Evolutionary conservation across 2,329 filamentous ascomycete genomes (phyloP).

Genomic region (Rhinocladiella similis): DNA sequence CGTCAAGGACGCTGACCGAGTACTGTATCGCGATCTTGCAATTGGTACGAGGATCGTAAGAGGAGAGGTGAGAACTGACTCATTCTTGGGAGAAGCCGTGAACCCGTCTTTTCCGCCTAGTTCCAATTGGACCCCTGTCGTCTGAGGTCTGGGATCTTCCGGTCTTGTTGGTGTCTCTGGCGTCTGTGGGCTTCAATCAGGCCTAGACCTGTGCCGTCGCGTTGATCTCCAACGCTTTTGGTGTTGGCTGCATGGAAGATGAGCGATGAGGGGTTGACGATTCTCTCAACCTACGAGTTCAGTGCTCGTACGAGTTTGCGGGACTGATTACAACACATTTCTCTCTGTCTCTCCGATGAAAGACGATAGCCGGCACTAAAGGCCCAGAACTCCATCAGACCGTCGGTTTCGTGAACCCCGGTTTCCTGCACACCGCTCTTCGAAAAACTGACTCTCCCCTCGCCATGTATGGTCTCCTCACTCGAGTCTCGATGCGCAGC

Average conservation of each 20-base stretch:
- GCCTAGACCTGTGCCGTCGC: too few species aligned
- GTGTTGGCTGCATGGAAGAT: too few species aligned
- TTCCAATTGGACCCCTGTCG: background rate
- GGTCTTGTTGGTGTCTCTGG: background rate
- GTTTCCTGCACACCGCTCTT: background rate
- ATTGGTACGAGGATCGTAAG: background rate
- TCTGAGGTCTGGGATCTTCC: background rate
- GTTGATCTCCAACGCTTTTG: too few species aligned
- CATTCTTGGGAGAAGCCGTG: background rate
- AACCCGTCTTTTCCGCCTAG: background rate
- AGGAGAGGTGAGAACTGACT: background rate
- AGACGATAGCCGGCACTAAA: too few species aligned
- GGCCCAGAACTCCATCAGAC: too few species aligned
- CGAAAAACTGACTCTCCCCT: background rate
- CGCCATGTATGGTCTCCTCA: background rate
- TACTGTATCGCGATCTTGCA: background rate
- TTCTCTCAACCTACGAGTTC: too few species aligned
- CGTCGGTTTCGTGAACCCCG: too few species aligned
- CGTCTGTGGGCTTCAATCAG: too few species aligned
- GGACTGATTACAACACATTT: too few species aligned
- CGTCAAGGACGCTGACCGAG: background rate
- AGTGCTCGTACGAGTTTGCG: too few species aligned
- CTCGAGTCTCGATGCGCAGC: background rate
- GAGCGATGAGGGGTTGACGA: too few species aligned
- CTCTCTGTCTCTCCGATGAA: too few species aligned